These are phyloP conservation scores for Seminavis robusta DNA, from an alignment of 108 stramenopile species.

Conservation along the genomic window DNA sequence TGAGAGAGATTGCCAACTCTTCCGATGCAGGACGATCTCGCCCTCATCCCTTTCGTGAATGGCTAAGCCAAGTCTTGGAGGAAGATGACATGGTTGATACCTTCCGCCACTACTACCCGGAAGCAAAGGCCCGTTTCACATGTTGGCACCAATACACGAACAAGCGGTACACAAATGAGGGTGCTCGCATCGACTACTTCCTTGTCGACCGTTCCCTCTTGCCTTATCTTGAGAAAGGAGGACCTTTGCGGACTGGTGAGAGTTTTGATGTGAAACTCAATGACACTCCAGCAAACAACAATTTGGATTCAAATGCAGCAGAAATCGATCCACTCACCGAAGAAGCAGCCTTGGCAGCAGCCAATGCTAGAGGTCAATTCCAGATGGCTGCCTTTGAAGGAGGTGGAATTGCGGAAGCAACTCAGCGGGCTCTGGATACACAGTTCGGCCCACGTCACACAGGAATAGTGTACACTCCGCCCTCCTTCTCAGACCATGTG, in stretches of 20 bases:
- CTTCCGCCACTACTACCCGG: conserved; percentile 77
- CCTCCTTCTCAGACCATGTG: conserved; percentile 88
- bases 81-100: conserved; percentile 86
- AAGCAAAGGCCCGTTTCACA: conserved; percentile 79
- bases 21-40: conserved; percentile 40
- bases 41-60: conserved; percentile 49
- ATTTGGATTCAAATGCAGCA: too few relatives aligned
- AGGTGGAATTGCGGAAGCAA: conserved; percentile 72
- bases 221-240: conserved; percentile 27
- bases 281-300: too few relatives aligned
- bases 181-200: conserved; percentile 83
- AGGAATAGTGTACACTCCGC: conserved; percentile 91
- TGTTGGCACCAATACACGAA: conserved; percentile 91
- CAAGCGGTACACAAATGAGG: conserved; percentile 78
- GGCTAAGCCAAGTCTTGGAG: conserved; percentile 60
- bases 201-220: conserved; percentile 66
- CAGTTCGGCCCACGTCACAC: conserved; percentile 78
- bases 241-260: conserved; percentile 57
- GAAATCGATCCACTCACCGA: conserved; percentile 54
- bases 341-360: conserved; percentile 73
- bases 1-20: conserved; percentile 48
- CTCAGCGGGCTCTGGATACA: conserved; percentile 62
- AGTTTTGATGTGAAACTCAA: too few relatives aligned
- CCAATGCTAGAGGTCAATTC: conserved; percentile 74
- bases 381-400: conserved; percentile 74